phyloP scores from a whole-genome alignment of 1,284 basidiomycete genomes.

The Agaricales sp. region DNA sequence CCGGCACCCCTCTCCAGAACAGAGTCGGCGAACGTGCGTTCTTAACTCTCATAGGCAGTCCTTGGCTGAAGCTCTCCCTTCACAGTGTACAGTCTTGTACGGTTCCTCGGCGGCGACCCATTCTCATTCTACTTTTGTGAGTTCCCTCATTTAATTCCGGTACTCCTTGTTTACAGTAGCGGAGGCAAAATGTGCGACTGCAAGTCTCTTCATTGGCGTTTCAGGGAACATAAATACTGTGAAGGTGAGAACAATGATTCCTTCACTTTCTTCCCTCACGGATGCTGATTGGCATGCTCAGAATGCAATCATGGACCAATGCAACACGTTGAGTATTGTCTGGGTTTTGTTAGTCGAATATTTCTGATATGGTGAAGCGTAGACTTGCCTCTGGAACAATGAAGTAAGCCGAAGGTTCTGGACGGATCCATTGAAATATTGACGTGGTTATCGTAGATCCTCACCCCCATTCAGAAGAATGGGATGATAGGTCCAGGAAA shows the following conservation, averaged over 20 bases:
- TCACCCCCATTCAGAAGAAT: slow-evolving; percentile 87
- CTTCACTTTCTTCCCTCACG: neutral
- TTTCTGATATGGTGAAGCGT: slow-evolving; percentile 7
- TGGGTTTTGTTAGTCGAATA: slow-evolving; percentile 1
- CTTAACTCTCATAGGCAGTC: neutral
- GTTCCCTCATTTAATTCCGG: slow-evolving; percentile 18
- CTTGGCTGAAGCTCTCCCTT: neutral
- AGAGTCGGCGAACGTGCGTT: slow-evolving; percentile 77
- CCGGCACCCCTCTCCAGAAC: slow-evolving; percentile 96
- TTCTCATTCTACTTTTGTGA: slow-evolving; percentile 90
- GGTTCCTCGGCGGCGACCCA: slow-evolving; percentile 87
- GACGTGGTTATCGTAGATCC: slow-evolving; percentile 37
- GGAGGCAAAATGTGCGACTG: slow-evolving; percentile 75
- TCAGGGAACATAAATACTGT: slow-evolving; percentile 75
- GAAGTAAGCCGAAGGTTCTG: slow-evolving; percentile 33
- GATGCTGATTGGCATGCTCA: slow-evolving; percentile 16
- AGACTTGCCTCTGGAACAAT: slow-evolving; percentile 87
- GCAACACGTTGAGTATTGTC: slow-evolving; percentile 70
- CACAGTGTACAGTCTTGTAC: slow-evolving; percentile 83
- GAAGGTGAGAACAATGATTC: slow-evolving; percentile 58
- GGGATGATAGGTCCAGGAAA: slow-evolving; percentile 69
- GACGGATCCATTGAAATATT: neutral
- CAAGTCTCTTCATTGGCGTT: slow-evolving; percentile 88
- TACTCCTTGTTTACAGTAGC: neutral
- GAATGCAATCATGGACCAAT: slow-evolving; percentile 91